These are phyloP conservation scores for Pichiaceae sp. DNA, from an alignment of 1,139 yeast species.

Conservation along the genomic window DNA sequence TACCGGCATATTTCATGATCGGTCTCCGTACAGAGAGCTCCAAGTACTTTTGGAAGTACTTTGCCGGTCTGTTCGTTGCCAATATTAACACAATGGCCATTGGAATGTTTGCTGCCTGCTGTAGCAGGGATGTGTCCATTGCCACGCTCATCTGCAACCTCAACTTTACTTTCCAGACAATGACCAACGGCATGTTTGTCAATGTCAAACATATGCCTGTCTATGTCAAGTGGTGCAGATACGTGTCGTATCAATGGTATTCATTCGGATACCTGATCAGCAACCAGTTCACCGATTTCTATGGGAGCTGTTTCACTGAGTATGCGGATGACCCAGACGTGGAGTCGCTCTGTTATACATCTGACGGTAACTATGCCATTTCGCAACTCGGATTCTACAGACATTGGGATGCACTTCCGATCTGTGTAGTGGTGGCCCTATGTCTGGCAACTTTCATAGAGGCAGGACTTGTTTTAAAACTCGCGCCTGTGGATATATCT, in stretches of 20 bases:
- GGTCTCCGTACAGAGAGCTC: conserved; percentile 48
- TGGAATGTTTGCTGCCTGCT: conserved; percentile 49
- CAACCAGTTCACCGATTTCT: conserved; percentile 55
- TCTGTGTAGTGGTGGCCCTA: conserved; percentile 55
- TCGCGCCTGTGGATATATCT: conserved; percentile 44
- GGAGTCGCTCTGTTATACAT: conserved; percentile 20
- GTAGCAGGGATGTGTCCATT: conserved; percentile 55
- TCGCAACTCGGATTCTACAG: conserved; percentile 51
- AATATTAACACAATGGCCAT: conserved; percentile 49
- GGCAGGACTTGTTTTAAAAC: conserved; percentile 38
- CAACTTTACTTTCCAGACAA: conserved; percentile 62
- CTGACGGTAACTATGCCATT: conserved; percentile 45
- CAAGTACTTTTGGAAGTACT: conserved; percentile 51
- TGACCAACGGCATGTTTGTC: conserved; percentile 77
- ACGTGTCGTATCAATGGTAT: conserved; percentile 70
- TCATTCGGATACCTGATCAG: conserved; percentile 63
- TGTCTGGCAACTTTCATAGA: conserved; percentile 43
- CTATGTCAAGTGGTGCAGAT: conserved; percentile 78
- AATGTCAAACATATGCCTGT: conserved; percentile 73
- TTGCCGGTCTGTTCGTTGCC: conserved; percentile 47
- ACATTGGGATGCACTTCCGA: conserved; percentile 63
- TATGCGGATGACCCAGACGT: conserved; percentile 25
- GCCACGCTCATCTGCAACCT: conserved; percentile 58
- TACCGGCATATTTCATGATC: conserved; percentile 68
- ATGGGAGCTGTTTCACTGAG: conserved; percentile 25